Conservation (phyloP, 2,329 filamentous ascomycete species). For the Fusarium duplospermum region DNA sequence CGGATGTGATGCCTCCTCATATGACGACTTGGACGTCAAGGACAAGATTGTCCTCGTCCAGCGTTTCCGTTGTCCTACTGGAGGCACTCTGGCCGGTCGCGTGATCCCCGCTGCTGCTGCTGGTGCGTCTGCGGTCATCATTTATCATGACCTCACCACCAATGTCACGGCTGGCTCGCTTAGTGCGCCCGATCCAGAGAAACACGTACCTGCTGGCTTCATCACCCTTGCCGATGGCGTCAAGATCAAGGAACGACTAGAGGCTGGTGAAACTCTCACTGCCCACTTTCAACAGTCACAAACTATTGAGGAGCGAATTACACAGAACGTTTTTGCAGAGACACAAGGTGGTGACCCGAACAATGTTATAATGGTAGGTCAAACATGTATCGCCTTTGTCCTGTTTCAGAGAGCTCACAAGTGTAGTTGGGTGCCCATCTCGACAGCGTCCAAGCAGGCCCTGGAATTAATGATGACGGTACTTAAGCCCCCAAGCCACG, state of each 20-base stretch:
- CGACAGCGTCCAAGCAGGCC: slow-evolving; percentile 35
- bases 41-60: slow-evolving; percentile 44
- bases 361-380: slow-evolving; percentile 38
- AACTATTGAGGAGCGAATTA: slow-evolving; percentile 39
- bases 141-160: slow-evolving; percentile 35
- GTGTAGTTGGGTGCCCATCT: slow-evolving; percentile 24
- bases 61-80: slow-evolving; percentile 40
- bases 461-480: slow-evolving; percentile 39
- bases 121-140: slow-evolving; percentile 33
- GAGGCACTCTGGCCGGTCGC: slow-evolving; percentile 36
- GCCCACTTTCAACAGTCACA: slow-evolving; percentile 36
- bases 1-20: slow-evolving; percentile 35
- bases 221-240: slow-evolving; percentile 52
- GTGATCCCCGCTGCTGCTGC: slow-evolving; percentile 35
- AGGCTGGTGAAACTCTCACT: slow-evolving; percentile 50
- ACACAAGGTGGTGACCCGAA: slow-evolving; percentile 27
- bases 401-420: neutral
- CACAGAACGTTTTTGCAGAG: slow-evolving; percentile 37
- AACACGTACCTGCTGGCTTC: slow-evolving; percentile 31
- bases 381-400: neutral
- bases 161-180: slow-evolving; percentile 32
- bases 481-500: accelerated
- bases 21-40: slow-evolving; percentile 34
- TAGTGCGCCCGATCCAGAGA: slow-evolving; percentile 36
- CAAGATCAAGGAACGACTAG: slow-evolving; percentile 52